Evolutionary conservation across 2,329 filamentous ascomycete genomes (phyloP).

Genomic region (Fusarium haematococcum): DNA sequence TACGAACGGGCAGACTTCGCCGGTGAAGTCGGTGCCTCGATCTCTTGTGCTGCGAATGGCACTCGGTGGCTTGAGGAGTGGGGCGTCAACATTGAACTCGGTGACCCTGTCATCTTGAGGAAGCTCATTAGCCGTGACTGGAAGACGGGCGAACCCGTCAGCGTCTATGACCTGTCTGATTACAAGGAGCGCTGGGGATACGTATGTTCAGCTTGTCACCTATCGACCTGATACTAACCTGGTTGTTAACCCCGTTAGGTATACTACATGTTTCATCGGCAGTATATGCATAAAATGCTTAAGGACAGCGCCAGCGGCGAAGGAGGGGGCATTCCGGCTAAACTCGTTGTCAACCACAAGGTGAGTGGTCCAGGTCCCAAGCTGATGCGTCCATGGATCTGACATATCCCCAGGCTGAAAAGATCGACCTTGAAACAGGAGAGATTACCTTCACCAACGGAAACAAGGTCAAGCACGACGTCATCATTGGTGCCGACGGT

Average conservation of each 20-base stretch:
- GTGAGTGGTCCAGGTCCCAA: background rate
- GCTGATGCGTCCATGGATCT: background rate
- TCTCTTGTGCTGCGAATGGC: conserved; percentile 73
- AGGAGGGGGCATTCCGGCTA: background rate
- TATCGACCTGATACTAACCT: background rate
- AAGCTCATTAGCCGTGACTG: conserved; percentile 26
- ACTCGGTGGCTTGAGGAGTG: conserved; percentile 73
- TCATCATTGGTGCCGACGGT: conserved; percentile 15
- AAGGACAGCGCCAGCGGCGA: conserved; percentile 3
- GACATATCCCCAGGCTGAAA: background rate
- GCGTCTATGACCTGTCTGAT: conserved; percentile 17
- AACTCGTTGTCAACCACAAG: conserved; percentile 11
- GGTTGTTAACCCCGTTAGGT: background rate
- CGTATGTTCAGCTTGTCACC: background rate
- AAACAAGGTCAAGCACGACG: conserved; percentile 4
- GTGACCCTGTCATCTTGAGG: conserved; percentile 5
- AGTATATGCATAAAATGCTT: conserved; percentile 16
- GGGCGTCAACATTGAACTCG: conserved; percentile 51
- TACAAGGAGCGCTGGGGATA: conserved; percentile 8
- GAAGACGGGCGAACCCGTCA: conserved; percentile 3
- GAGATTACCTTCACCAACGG: conserved; percentile 13
- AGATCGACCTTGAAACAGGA: background rate
- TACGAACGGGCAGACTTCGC: conserved; percentile 72
- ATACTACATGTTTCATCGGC: conserved; percentile 22
- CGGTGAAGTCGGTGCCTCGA: conserved; percentile 71